Base-by-base conservation (phyloP, 2,329 filamentous ascomycete genomes). In the Trichoderma sp. region DNA sequence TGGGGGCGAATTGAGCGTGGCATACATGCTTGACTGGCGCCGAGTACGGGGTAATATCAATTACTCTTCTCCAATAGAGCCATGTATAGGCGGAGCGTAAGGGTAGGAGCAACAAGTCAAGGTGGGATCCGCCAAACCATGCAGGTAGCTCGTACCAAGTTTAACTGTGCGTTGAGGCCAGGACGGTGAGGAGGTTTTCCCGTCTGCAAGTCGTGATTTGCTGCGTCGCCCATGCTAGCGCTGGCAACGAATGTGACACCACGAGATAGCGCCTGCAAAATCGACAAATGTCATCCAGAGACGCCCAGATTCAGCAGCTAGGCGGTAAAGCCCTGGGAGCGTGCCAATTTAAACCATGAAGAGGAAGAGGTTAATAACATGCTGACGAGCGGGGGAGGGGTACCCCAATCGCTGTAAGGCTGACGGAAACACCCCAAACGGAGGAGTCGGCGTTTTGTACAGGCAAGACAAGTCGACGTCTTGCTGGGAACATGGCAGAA, bases 351-450 rank as follows among this genome's bases (percentile, higher is more conserved):
- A 32, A n/a, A 58, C 18, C 56, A 57, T 43, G 65, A 28, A 62
- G 57, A 62, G 18, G 57, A 30, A 15, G 67, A 56, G 58, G 30
- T 63, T 56, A 43, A 70, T 60, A 43, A 57, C 56, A 61, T 70
- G 60, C 58, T 70, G 60, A 70, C 68, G 30, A 32, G 36, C 39
- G 66, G 65, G 47, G 65, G 6, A 28, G 71, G 65, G 65, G 71
- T 72, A 66, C 47, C 21, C 24, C 60, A 36, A 58, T 36, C 18
- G 34, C n/a, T 58, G 71, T 72, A 72, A 72, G 71, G 71, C 71
- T 72, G 71, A 72, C 58, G 66, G 66, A 61, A 72, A 70, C 71
- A 24, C 71, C 71, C 71, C 60, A 34, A 34, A 61, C 21, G 26
- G 36, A 24, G 53, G 58, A 51, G 43, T 28, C 36, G 66, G 39